Conservation (phyloP, 345 rosid species). For the Tarenaya hassleriana region DNA sequence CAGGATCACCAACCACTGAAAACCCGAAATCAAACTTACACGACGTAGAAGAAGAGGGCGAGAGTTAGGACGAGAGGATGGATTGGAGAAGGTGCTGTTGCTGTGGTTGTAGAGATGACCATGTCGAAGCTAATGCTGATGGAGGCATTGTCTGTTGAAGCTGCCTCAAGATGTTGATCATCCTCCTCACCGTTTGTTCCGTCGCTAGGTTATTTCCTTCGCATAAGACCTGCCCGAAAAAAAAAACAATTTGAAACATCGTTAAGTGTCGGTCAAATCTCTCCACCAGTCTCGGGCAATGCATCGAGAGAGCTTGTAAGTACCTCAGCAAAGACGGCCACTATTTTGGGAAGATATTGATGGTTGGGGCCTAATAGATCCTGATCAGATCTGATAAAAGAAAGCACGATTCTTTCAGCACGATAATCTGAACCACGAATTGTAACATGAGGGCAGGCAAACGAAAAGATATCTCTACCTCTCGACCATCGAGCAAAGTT, state of each 20-base stretch:
- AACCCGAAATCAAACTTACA: too few species aligned
- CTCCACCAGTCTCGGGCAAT: slow-evolving; percentile 1
- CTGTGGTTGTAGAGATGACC: slow-evolving; percentile 79
- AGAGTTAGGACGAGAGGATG: slow-evolving; percentile 57
- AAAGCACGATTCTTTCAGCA: slow-evolving; percentile 5
- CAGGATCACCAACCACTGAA: too few species aligned
- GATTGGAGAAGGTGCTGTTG: slow-evolving; percentile 80
- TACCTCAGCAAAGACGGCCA: slow-evolving; percentile 47
- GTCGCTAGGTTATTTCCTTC: slow-evolving; percentile 64
- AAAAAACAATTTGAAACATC: neutral
- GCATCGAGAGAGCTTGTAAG: neutral
- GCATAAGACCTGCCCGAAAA: slow-evolving; percentile 52
- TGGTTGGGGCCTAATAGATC: slow-evolving; percentile 58
- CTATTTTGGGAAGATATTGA: slow-evolving; percentile 65
- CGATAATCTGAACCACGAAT: neutral
- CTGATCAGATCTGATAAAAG: slow-evolving; percentile 45
- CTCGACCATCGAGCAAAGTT: slow-evolving; percentile 70
- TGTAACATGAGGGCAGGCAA: neutral
- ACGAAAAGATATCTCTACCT: slow-evolving; percentile 28
- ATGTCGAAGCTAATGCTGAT: slow-evolving; percentile 65
- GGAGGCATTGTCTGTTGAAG: slow-evolving; percentile 83
- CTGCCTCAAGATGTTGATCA: slow-evolving; percentile 70
- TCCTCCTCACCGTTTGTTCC: slow-evolving; percentile 57
- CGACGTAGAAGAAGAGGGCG: neutral
- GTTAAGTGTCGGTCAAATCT: too few species aligned